These are phyloP conservation scores for Stramenopiles sp. DNA, from an alignment of 352 stramenopile species.

Conservation along the genomic window DNA sequence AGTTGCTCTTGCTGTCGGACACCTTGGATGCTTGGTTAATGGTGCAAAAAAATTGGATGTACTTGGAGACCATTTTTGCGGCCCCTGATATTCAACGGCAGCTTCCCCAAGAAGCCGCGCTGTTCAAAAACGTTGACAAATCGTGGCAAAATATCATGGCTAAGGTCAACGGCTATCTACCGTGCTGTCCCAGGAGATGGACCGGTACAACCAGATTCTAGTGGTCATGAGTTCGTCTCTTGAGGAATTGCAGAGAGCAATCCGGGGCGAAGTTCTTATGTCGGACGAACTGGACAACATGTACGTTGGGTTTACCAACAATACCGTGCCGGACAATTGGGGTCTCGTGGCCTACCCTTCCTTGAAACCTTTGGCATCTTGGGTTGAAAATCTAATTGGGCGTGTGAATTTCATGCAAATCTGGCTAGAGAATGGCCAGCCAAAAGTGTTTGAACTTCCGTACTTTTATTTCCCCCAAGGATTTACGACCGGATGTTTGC, in stretches of 20 bases:
- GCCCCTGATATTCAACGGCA: conserved; percentile 70
- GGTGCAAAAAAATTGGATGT: conserved; percentile 66
- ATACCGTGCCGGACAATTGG: conserved; percentile 62
- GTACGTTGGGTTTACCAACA: conserved; percentile 76
- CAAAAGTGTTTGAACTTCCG: conserved; percentile 60
- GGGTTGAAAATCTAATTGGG: conserved; percentile 61
- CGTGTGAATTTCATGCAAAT: conserved; percentile 68
- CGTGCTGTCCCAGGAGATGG: conserved; percentile 70
- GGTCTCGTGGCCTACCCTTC: conserved; percentile 63
- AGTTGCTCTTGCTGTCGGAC: conserved; percentile 51
- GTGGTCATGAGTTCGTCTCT: conserved; percentile 52
- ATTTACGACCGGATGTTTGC: conserved; percentile 82
- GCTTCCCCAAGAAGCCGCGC: conserved; percentile 59
- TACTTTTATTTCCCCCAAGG: conserved; percentile 86
- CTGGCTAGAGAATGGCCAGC: conserved; percentile 71
- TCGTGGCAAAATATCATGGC: conserved; percentile 77
- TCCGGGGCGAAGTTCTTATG: conserved; percentile 68
- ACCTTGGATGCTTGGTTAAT: conserved; percentile 61
- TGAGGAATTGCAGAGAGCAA: conserved; percentile 31
- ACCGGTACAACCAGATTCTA: conserved; percentile 77
- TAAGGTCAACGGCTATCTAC: too few species aligned
- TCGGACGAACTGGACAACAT: conserved; percentile 82
- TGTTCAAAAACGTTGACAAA: conserved; percentile 64
- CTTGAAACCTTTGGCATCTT: conserved; percentile 69
- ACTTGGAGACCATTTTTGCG: conserved; percentile 58